Percentiles rank a stretch among this genome's conserved stretches.
phyloP scores from a whole-genome alignment of 78 protist genomes.

The Polysphondylium violaceum region DNA sequence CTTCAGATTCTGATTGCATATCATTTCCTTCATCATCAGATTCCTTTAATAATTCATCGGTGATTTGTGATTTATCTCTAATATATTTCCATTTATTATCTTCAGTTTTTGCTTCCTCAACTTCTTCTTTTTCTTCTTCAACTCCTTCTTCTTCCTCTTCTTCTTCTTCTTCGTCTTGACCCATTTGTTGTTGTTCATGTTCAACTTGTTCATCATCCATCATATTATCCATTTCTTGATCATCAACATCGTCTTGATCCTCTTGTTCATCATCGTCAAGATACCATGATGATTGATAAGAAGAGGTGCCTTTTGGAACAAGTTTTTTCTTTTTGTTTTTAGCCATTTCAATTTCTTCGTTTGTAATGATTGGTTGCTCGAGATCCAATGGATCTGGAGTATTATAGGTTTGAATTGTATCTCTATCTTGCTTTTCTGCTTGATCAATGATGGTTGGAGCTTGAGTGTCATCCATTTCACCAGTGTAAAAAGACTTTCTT shows the following conservation, averaged over 20 bases:
- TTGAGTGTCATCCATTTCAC: conserved; percentile 7
- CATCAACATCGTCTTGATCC: conserved; percentile 70
- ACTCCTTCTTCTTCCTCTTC: conserved; percentile 21
- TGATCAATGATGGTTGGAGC: background rate
- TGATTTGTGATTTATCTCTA: conserved; percentile 47
- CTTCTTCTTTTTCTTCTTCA: conserved; percentile 9
- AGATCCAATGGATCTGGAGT: conserved; percentile 68
- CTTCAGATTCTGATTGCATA: background rate
- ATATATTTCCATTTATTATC: conserved; percentile 61
- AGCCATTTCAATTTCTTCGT: conserved; percentile 83
- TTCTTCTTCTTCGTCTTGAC: conserved; percentile 4
- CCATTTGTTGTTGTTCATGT: too few species aligned
- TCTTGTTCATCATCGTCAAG: conserved; percentile 80
- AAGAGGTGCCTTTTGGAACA: conserved; percentile 90
- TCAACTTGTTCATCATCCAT: background rate
- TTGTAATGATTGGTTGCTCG: conserved; percentile 88
- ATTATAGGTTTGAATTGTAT: conserved; percentile 57
- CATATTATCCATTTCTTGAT: conserved; percentile 33
- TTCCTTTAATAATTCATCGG: conserved; percentile 26
- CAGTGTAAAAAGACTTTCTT: conserved; percentile 8
- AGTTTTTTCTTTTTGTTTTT: conserved; percentile 47
- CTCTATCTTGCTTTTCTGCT: conserved; percentile 29
- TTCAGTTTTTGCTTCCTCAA: conserved; percentile 38
- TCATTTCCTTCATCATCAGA: conserved; percentile 28
- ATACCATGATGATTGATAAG: conserved; percentile 92